Conservation (phyloP, 306 rosid genomes). For the Corylus avellana region DNA sequence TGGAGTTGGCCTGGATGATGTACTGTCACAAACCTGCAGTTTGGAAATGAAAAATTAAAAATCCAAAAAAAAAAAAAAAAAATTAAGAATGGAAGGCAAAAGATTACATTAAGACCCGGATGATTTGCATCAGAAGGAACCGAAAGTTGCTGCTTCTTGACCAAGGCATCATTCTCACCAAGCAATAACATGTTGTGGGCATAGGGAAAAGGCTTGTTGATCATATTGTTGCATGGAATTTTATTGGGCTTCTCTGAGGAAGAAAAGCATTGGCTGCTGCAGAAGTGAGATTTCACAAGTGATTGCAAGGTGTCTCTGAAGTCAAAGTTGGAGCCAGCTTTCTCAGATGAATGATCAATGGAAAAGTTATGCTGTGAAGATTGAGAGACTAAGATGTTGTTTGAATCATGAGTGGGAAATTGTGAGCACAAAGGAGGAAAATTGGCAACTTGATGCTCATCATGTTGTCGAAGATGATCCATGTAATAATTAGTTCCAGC, state of each 20-base stretch:
- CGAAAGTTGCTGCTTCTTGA: background rate
- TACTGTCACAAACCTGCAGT: constrained; percentile 12
- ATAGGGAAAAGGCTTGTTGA: background rate
- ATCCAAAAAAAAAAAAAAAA: background rate
- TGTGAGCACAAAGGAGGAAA: background rate
- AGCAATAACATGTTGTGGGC: too few species aligned
- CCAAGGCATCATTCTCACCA: background rate
- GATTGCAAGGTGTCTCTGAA: background rate
- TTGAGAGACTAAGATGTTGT: background rate
- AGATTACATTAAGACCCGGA: background rate
- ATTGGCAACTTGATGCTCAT: background rate
- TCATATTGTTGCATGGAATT: background rate
- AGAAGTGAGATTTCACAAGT: background rate
- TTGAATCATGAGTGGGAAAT: background rate
- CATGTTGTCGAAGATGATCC: background rate
- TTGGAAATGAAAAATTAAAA: background rate
- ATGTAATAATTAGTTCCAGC: background rate
- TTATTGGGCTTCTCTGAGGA: background rate
- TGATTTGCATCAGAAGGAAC: background rate
- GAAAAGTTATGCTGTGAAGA: background rate
- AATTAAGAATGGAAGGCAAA: background rate
- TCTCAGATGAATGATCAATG: background rate
- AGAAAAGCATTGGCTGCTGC: background rate
- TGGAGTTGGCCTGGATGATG: constrained; percentile 22
- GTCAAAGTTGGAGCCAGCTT: background rate